phyloP scores from a whole-genome alignment of 148 eudicot genomes.

The Fagopyrum esculentum region DNA sequence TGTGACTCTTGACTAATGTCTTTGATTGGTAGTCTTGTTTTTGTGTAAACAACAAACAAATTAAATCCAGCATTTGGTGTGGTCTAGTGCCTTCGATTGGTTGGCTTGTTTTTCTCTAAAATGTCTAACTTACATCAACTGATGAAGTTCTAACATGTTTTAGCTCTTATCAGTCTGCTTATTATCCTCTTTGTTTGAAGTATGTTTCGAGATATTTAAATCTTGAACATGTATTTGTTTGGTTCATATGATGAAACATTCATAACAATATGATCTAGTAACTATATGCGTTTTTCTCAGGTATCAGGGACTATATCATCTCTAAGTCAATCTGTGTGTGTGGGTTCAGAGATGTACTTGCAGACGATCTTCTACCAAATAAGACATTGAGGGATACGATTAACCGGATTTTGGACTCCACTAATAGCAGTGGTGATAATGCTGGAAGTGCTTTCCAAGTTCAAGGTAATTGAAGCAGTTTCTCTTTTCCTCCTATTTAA shows the following conservation, averaged over 20 bases:
- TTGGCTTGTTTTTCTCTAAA: background rate
- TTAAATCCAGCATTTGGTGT: background rate
- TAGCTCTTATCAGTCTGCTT: background rate
- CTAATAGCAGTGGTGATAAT: slow-evolving; percentile 65
- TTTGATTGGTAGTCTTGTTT: background rate
- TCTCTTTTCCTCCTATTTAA: background rate
- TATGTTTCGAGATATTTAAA: background rate
- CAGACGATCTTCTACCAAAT: slow-evolving; percentile 85
- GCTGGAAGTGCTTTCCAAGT: slow-evolving; percentile 57
- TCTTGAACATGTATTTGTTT: background rate
- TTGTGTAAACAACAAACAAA: background rate
- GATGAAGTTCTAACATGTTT: background rate
- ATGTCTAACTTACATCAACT: background rate
- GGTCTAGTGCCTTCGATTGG: background rate
- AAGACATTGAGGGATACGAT: slow-evolving; percentile 81
- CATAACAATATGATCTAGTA: background rate
- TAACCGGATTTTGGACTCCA: slow-evolving; percentile 66
- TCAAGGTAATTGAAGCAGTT: slow-evolving; percentile 41
- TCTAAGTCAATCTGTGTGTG: slow-evolving; percentile 75
- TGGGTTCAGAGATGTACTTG: slow-evolving; percentile 69
- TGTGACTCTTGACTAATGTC: too few relatives aligned
- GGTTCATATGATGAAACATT: background rate
- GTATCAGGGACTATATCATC: slow-evolving; percentile 79
- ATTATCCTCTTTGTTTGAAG: background rate
- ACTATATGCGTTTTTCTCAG: slow-evolving; percentile 29